Evolutionary conservation across 768 basidiomycete genomes (phyloP).

Genomic region (Tylopilus felleus): DNA sequence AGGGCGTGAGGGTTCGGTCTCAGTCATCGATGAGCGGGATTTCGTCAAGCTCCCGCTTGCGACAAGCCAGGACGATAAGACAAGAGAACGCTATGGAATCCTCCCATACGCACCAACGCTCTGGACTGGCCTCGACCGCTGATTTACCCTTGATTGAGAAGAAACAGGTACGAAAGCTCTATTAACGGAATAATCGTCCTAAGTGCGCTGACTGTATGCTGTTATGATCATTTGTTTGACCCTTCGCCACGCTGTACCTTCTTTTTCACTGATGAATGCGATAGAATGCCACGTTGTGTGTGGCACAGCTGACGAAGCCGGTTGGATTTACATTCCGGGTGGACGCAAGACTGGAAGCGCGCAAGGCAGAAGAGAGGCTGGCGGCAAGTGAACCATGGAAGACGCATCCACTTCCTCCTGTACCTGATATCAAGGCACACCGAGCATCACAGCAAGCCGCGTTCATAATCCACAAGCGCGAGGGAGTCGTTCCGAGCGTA

Average conservation of each 20-base stretch:
- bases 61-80: background rate
- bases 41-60: constrained; percentile 5
- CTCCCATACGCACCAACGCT: constrained; percentile 2
- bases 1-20: background rate
- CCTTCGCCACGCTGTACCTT: constrained; percentile 17
- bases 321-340: constrained; percentile 52
- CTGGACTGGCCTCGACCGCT: constrained; percentile 18
- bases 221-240: constrained; percentile 5
- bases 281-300: constrained; percentile 25
- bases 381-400: constrained; percentile 26
- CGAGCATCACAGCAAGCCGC: constrained; percentile 44
- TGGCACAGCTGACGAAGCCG: constrained; percentile 41
- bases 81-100: background rate
- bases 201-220: constrained; percentile 26
- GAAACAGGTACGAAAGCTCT: constrained; percentile 29
- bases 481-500: constrained; percentile 41
- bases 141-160: constrained; percentile 28
- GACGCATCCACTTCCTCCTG: constrained; percentile 20
- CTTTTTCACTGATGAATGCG: constrained; percentile 6
- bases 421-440: constrained; percentile 54
- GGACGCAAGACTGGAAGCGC: constrained; percentile 47
- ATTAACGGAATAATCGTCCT: constrained; percentile 21
- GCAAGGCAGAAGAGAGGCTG: constrained; percentile 37
- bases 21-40: background rate
- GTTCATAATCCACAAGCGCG: constrained; percentile 41